Percentiles rank a stretch among this genome's conserved stretches.
phyloP scores from a whole-genome alignment of 768 basidiomycete species.

The Russula sp. region DNA sequence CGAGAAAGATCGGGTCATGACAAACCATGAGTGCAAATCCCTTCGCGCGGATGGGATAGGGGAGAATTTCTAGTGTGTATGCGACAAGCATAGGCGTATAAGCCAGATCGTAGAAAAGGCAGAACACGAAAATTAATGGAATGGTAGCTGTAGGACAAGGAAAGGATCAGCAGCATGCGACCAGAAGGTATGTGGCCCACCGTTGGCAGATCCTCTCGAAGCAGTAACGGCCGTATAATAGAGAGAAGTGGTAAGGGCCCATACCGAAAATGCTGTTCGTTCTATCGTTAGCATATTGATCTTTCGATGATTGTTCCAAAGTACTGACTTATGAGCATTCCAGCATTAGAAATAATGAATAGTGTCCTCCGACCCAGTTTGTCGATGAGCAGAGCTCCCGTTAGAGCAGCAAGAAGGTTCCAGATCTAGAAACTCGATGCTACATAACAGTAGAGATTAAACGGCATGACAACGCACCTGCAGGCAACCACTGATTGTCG shows the following conservation, averaged over 20 bases:
- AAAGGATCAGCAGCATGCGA: neutral
- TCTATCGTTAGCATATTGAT: neutral
- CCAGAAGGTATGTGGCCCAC: constrained; percentile 15
- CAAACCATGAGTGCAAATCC: constrained; percentile 70
- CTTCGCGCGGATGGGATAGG: constrained; percentile 71
- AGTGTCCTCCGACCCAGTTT: constrained; percentile 59
- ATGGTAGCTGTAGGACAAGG: constrained; percentile 40
- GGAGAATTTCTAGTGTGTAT: constrained; percentile 71
- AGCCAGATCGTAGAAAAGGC: constrained; percentile 55
- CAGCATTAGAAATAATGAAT: constrained; percentile 57
- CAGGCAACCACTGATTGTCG: constrained; percentile 54
- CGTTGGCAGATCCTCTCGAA: constrained; percentile 30
- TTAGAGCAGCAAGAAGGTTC: constrained; percentile 53
- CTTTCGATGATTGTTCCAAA: neutral
- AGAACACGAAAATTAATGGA: constrained; percentile 56
- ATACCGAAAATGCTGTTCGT: constrained; percentile 42
- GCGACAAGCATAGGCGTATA: constrained; percentile 65
- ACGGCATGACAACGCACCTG: constrained; percentile 33
- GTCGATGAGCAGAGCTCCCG: constrained; percentile 59
- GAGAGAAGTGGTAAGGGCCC: constrained; percentile 45
- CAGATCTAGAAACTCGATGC: constrained; percentile 36
- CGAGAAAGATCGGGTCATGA: constrained; percentile 1
- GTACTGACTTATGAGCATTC: constrained; percentile 46
- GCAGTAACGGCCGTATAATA: constrained; percentile 25
- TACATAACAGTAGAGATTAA: neutral